Evolutionary conservation across 1,284 basidiomycete genomes (phyloP).

Genomic region (Sporisorium sorghi): DNA sequence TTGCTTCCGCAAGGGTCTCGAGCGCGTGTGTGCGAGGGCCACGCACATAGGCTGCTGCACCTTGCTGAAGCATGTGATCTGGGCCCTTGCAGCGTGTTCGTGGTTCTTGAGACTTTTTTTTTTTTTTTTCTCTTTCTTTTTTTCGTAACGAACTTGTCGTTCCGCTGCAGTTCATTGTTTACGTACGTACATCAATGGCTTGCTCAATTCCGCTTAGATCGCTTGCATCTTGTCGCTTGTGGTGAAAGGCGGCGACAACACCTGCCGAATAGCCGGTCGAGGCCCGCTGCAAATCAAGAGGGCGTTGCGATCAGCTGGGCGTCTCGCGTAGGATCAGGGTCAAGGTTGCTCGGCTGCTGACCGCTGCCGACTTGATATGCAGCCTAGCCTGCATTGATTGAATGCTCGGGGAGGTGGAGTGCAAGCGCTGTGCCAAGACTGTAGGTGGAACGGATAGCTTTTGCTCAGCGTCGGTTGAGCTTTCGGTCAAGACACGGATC

Average conservation of each 20-base stretch:
- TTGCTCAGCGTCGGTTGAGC: not conserved
- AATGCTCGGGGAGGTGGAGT: not conserved
- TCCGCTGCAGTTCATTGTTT: not conserved
- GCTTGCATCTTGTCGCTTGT: too few species aligned
- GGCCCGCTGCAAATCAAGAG: not conserved
- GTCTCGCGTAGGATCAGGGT: too few species aligned
- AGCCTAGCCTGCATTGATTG: too few species aligned
- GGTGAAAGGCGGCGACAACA: too few species aligned
- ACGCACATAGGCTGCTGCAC: not conserved
- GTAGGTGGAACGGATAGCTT: not conserved
- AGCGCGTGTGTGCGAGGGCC: not conserved
- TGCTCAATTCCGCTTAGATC: too few species aligned
- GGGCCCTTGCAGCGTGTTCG: constrained; percentile 5
- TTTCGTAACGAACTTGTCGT: not conserved
- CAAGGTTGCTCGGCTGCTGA: constrained; percentile 10
- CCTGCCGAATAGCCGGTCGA: too few species aligned
- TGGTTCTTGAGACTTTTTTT: not conserved
- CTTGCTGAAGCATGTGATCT: constrained; percentile 3
- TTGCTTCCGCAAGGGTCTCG: not conserved
- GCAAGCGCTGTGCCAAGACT: not conserved
- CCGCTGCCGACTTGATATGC: not conserved
- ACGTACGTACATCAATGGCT: too few species aligned
- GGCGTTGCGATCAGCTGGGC: not conserved
- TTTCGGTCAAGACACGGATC: not conserved
- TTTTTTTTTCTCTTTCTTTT: not conserved